Evolutionary conservation across 139 green algal genomes (phyloP).

Genomic region (Chlorella ohadii): DNA sequence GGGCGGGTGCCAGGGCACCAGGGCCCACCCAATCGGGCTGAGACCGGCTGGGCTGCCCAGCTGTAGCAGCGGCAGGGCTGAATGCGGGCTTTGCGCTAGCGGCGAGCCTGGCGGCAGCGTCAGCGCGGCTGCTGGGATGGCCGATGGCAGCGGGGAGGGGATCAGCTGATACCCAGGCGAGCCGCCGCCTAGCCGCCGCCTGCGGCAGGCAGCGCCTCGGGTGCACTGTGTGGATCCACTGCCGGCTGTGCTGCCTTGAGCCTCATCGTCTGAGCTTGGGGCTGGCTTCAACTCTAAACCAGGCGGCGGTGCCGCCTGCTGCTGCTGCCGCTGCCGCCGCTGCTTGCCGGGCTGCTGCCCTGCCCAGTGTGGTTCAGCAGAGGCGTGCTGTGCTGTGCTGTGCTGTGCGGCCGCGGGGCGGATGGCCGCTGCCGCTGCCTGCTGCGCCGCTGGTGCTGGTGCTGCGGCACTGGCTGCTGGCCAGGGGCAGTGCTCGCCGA

Average conservation of each 20-base stretch:
- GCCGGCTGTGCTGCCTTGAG: too few relatives aligned
- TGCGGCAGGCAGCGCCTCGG: neutral
- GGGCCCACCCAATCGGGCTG: too few relatives aligned
- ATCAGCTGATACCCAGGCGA: neutral
- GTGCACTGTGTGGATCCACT: too few relatives aligned
- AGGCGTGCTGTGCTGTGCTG: too few relatives aligned
- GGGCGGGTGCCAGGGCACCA: neutral
- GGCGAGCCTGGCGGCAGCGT: neutral
- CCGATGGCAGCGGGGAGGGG: neutral
- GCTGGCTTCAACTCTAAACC: neutral
- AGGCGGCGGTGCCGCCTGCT: neutral
- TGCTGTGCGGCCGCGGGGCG: neutral
- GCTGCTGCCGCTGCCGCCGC: neutral
- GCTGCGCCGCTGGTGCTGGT: neutral
- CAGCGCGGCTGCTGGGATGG: neutral
- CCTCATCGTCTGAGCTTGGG: too few relatives aligned
- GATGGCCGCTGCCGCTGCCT: neutral
- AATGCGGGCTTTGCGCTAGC: neutral
- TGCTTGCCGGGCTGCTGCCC: neutral
- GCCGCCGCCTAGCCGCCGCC: neutral
- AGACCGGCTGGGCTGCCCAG: neutral
- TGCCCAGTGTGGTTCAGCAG: neutral
- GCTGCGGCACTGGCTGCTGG: neutral
- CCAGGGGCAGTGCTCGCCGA: constrained; percentile 1
- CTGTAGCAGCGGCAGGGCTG: neutral